Conservation (phyloP, 441 rosid genomes). For the Viola pubescens region DNA sequence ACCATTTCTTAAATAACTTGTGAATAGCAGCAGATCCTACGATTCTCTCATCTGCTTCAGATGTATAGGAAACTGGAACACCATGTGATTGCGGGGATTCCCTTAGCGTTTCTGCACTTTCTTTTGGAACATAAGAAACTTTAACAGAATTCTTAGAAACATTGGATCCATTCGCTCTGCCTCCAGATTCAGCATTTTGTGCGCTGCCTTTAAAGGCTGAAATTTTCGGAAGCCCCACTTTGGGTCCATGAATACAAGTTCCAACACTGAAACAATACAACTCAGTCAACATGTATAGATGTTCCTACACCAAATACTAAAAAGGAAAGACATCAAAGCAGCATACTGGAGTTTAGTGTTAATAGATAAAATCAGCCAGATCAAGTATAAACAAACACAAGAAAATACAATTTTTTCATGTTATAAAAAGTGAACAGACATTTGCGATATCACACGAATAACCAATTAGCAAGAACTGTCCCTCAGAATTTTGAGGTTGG, state of each 20-base stretch:
- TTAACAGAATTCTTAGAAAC: slow-evolving; percentile 45
- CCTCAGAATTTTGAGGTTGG: background rate
- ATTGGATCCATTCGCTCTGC: slow-evolving; percentile 45
- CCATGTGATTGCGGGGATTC: slow-evolving; percentile 54
- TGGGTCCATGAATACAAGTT: slow-evolving; percentile 33
- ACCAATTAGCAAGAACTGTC: background rate
- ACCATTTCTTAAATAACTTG: slow-evolving; percentile 78
- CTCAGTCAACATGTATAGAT: slow-evolving; percentile 16
- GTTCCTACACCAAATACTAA: background rate
- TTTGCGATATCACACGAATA: background rate
- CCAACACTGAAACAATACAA: slow-evolving; percentile 51
- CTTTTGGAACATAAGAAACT: slow-evolving; percentile 66
- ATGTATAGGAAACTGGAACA: slow-evolving; percentile 51
- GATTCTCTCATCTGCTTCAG: slow-evolving; percentile 46
- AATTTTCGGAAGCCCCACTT: slow-evolving; percentile 48
- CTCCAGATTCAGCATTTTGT: slow-evolving; percentile 52
- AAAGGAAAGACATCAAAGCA: background rate
- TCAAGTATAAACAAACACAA: background rate
- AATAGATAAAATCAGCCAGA: background rate
- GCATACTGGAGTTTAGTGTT: too few relatives aligned
- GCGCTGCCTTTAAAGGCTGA: slow-evolving; percentile 71
- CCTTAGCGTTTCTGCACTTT: slow-evolving; percentile 42
- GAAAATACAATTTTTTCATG: background rate
- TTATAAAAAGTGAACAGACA: background rate
- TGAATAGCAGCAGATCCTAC: slow-evolving; percentile 67